Conservation (phyloP, 1,284 basidiomycete genomes). For the Puccinia brachypodii region DNA sequence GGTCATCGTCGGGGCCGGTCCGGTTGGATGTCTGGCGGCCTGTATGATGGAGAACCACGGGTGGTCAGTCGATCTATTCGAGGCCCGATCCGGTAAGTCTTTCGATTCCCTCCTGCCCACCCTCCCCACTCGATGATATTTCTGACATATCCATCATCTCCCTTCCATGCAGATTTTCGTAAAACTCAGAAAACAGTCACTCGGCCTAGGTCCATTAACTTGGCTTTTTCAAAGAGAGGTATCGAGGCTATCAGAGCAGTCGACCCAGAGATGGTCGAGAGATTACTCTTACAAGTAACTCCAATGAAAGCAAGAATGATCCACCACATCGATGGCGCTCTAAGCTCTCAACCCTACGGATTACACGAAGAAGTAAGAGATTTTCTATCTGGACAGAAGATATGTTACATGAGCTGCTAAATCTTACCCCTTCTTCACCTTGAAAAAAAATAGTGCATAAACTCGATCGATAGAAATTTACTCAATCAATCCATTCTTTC, state of each 20-base stretch:
- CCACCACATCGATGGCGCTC: constrained; percentile 68
- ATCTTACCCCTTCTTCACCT: constrained; percentile 48
- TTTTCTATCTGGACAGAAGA: not conserved
- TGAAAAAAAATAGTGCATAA: constrained; percentile 74
- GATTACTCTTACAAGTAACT: constrained; percentile 76
- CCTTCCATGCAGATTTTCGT: constrained; percentile 49
- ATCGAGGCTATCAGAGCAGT: constrained; percentile 80
- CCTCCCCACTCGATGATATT: not conserved
- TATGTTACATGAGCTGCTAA: constrained; percentile 50
- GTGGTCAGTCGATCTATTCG: constrained; percentile 86
- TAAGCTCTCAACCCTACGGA: constrained; percentile 36
- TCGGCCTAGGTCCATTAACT: constrained; percentile 78
- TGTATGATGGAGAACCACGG: constrained; percentile 81
- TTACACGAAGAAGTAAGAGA: constrained; percentile 19
- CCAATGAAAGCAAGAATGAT: constrained; percentile 97
- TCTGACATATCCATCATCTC: constrained; percentile 42
- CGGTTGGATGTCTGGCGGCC: constrained; percentile 89
- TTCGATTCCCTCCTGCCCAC: not conserved
- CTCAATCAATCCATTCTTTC: constrained; percentile 82
- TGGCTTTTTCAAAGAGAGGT: constrained; percentile 90
- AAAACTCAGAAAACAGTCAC: constrained; percentile 32
- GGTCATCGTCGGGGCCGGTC: constrained; percentile 75
- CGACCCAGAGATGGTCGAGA: constrained; percentile 70
- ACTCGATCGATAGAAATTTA: constrained; percentile 84
- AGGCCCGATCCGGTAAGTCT: constrained; percentile 71